Evolutionary conservation across 345 rosid species (phyloP).

Genomic region (Bruguiera gymnorhiza): DNA sequence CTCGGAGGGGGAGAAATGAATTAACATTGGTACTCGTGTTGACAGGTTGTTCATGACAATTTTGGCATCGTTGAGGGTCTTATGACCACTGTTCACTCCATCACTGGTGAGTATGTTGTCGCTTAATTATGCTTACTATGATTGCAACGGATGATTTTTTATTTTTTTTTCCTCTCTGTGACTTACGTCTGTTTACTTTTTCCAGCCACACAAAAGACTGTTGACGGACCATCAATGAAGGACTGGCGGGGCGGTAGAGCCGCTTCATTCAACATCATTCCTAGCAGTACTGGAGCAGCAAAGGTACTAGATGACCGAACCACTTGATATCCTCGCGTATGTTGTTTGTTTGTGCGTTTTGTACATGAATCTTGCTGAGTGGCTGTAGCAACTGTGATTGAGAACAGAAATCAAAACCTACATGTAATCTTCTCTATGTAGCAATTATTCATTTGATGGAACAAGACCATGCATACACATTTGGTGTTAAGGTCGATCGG

Average conservation of each 20-base stretch:
- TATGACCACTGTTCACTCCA: constrained; percentile 73
- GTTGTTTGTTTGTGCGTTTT: neutral
- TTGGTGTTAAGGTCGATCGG: no score
- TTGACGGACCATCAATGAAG: constrained; percentile 77
- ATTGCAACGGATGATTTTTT: neutral
- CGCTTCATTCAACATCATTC: constrained; percentile 44
- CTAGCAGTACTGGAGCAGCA: constrained; percentile 61
- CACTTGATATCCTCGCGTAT: no score
- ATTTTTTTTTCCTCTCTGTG: neutral
- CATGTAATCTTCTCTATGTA: no score
- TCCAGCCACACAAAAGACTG: neutral
- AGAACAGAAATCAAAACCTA: no score
- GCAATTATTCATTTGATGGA: no score
- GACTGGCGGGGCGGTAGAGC: constrained; percentile 84
- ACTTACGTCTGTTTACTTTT: no score
- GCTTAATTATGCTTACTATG: neutral
- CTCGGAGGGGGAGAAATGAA: neutral
- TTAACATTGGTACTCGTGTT: neutral
- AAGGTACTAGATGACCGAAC: constrained; percentile 34
- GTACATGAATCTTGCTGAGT: no score
- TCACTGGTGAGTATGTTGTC: constrained; percentile 39
- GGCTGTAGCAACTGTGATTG: no score
- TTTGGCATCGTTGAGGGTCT: constrained; percentile 80
- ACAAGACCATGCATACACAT: no score
- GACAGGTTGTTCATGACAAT: constrained; percentile 53